Percentiles rank a stretch among this genome's conserved stretches.
Evolutionary conservation across 2,329 filamentous ascomycete genomes (phyloP).

Genomic region (Aureobasidium subglaciale): DNA sequence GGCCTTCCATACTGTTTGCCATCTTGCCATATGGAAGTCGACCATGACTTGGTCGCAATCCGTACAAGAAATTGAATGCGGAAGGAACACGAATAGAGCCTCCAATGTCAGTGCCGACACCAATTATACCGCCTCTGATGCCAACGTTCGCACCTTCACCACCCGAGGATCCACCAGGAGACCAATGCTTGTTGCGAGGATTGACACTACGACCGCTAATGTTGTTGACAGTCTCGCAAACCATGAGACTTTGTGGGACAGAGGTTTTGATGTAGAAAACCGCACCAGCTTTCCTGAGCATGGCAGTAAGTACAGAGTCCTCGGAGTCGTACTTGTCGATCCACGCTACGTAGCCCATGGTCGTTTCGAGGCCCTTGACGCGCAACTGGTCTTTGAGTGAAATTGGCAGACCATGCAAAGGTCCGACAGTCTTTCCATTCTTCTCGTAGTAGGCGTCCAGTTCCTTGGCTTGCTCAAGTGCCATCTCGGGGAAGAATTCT

Average conservation of each 20-base stretch:
- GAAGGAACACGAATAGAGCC: constrained; percentile 44
- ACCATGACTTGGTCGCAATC: constrained; percentile 37
- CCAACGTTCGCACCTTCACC: constrained; percentile 51
- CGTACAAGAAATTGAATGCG: constrained; percentile 42
- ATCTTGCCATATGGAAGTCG: constrained; percentile 39
- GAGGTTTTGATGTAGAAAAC: constrained; percentile 49
- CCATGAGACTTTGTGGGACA: constrained; percentile 50
- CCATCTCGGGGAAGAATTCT: constrained; percentile 33
- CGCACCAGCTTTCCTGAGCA: constrained; percentile 48
- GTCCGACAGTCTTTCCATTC: constrained; percentile 34
- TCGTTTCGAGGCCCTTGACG: constrained; percentile 36
- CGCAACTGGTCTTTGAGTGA: constrained; percentile 20
- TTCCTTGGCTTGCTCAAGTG: constrained; percentile 40
- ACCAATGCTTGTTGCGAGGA: constrained; percentile 46
- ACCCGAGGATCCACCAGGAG: constrained; percentile 48
- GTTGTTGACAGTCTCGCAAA: constrained; percentile 45
- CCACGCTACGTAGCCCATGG: constrained; percentile 57
- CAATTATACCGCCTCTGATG: constrained; percentile 46
- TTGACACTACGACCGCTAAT: constrained; percentile 49
- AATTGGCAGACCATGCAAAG: constrained; percentile 21
- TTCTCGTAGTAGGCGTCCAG: constrained; percentile 42
- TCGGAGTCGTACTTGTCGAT: constrained; percentile 51
- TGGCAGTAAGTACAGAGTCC: constrained; percentile 51
- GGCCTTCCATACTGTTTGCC: constrained; percentile 37
- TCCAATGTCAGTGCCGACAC: constrained; percentile 49